These are phyloP conservation scores for Eucalyptus grandis DNA, from an alignment of 345 rosid species.

Conservation along the genomic window DNA sequence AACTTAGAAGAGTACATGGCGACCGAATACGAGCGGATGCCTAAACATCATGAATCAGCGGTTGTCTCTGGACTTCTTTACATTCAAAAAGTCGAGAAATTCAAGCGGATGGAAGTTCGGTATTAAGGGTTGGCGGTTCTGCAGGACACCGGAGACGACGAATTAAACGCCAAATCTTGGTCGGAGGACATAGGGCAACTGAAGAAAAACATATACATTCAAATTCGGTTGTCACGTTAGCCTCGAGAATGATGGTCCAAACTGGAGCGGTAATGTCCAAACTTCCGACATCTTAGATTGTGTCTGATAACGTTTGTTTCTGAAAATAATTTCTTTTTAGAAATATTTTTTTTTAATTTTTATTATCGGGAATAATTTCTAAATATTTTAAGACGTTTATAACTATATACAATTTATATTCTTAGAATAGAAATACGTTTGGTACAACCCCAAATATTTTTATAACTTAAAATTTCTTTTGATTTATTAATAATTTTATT, in stretches of 20 bases:
- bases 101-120: background rate
- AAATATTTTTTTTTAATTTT: accelerated
- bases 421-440: accelerated
- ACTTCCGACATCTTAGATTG: background rate
- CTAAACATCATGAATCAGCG: background rate
- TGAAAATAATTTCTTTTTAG: too few relatives aligned
- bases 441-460: accelerated
- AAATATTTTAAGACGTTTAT: too few relatives aligned
- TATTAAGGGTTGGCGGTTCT: background rate
- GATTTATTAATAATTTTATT: too few relatives aligned
- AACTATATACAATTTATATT: too few relatives aligned
- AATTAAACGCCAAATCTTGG: background rate
- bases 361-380: accelerated
- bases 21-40: background rate
- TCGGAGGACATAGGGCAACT: background rate
- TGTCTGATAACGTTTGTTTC: accelerated
- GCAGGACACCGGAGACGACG: background rate
- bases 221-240: background rate
- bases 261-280: background rate
- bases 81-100: background rate
- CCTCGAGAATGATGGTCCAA: background rate
- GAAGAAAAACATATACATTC: background rate
- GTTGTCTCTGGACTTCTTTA: background rate
- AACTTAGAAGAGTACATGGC: background rate
- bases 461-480: too few relatives aligned